Percentiles rank a stretch among this genome's conserved stretches.
Conservation (phyloP, 176 grass and related monocot species). For the Saccharum officinarum region DNA sequence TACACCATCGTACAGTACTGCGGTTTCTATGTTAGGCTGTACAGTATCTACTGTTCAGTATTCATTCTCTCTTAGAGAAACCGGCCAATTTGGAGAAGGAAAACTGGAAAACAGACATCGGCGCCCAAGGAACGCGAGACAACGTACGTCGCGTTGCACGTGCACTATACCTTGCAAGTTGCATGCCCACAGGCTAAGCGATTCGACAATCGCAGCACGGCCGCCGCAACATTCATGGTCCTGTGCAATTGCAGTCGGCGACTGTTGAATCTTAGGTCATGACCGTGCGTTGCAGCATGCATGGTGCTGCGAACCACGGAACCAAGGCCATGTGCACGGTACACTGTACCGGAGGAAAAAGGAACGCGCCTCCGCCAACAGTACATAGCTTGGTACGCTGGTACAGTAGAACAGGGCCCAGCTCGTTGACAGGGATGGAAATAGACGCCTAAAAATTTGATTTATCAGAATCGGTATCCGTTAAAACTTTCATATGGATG, state of each 20-base stretch:
- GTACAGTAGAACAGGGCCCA: background rate
- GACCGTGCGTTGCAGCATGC: background rate
- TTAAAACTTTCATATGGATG: too few species aligned
- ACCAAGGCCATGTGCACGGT: background rate
- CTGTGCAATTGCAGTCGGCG: background rate
- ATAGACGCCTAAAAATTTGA: too few species aligned
- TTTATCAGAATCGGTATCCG: too few species aligned
- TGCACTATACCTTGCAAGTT: background rate
- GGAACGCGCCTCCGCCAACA: background rate
- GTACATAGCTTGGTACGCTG: background rate
- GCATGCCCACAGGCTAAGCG: background rate
- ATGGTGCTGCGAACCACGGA: background rate
- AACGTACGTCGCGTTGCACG: background rate
- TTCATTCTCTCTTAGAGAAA: background rate
- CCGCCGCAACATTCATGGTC: background rate
- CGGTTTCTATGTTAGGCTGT: background rate
- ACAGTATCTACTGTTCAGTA: background rate
- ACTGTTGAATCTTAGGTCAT: background rate
- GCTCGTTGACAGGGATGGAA: background rate
- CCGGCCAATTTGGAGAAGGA: background rate
- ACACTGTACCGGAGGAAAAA: background rate
- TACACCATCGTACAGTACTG: background rate
- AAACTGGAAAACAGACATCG: background rate
- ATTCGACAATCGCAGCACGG: background rate
- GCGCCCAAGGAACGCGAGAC: background rate